phyloP scores from a whole-genome alignment of 1,139 yeast species.

The Yamadazyma kanchanaburiensis region DNA sequence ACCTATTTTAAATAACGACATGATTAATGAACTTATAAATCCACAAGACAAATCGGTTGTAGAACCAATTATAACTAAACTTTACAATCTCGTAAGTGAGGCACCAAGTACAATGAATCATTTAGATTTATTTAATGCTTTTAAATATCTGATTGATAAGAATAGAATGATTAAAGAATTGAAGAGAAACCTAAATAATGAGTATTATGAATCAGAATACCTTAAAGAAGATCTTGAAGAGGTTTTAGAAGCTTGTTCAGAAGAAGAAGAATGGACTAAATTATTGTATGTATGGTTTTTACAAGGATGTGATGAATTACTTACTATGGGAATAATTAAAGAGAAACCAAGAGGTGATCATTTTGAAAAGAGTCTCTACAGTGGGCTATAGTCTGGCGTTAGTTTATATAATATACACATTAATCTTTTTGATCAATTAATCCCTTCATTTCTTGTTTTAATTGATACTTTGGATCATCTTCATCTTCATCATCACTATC shows the following conservation, averaged over 20 bases:
- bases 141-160: slow-evolving; percentile 52
- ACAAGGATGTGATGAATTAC: slow-evolving; percentile 40
- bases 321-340: slow-evolving; percentile 37
- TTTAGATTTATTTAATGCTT: slow-evolving; percentile 74
- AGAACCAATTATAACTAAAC: slow-evolving; percentile 53
- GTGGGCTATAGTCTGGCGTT: slow-evolving; percentile 19
- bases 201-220: slow-evolving; percentile 1
- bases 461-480: neutral
- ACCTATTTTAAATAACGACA: slow-evolving; percentile 21
- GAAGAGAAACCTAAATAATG: neutral
- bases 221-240: slow-evolving; percentile 3
- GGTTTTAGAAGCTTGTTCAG: slow-evolving; percentile 14
- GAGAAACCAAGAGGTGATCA: slow-evolving; percentile 45
- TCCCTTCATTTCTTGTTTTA: slow-evolving; percentile 3
- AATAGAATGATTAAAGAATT: slow-evolving; percentile 33
- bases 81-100: slow-evolving; percentile 74
- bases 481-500: slow-evolving; percentile 2
- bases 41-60: slow-evolving; percentile 9
- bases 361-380: slow-evolving; percentile 45
- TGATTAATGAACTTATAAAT: slow-evolving; percentile 10
- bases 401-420: neutral
- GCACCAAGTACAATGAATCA: slow-evolving; percentile 74
- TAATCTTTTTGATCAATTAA: slow-evolving; percentile 5
- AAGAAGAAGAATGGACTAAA: slow-evolving; percentile 42
- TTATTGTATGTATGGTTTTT: slow-evolving; percentile 40